Percentiles rank a stretch among this genome's conserved stretches.
phyloP scores from a whole-genome alignment of 345 rosid species.

The Pistacia integerrima region DNA sequence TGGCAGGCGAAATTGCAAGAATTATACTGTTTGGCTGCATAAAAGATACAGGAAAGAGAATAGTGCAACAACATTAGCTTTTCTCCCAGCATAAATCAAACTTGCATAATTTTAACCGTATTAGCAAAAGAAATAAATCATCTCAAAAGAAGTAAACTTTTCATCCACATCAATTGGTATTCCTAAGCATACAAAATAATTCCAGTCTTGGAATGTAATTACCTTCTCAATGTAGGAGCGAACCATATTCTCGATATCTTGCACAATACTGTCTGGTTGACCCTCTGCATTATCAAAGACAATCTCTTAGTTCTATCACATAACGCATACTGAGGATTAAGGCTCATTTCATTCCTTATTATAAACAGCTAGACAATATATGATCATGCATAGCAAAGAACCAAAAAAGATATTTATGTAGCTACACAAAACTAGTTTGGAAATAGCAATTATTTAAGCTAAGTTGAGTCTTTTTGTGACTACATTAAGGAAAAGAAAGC shows the following conservation, averaged over 20 bases:
- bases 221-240: slow-evolving; percentile 98
- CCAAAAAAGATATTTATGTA: neutral
- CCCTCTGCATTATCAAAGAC: slow-evolving; percentile 68
- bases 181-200: neutral
- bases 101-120: neutral
- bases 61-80: slow-evolving; percentile 9
- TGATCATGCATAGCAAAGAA: neutral
- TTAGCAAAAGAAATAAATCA: neutral
- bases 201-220: slow-evolving; percentile 11
- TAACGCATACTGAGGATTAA: neutral
- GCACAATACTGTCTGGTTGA: slow-evolving; percentile 92
- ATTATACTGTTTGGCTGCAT: slow-evolving; percentile 94
- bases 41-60: slow-evolving; percentile 25
- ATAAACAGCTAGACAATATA: neutral
- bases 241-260: slow-evolving; percentile 97
- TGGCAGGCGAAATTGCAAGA: slow-evolving; percentile 98
- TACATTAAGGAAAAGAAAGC: neutral
- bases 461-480: neutral
- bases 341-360: neutral
- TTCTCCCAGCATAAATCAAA: neutral
- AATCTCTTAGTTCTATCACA: slow-evolving; percentile 5
- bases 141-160: neutral
- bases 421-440: neutral
- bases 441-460: neutral
- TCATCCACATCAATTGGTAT: neutral